phyloP scores from a whole-genome alignment of 2,329 filamentous ascomycete species.

The Bisporella sp. region DNA sequence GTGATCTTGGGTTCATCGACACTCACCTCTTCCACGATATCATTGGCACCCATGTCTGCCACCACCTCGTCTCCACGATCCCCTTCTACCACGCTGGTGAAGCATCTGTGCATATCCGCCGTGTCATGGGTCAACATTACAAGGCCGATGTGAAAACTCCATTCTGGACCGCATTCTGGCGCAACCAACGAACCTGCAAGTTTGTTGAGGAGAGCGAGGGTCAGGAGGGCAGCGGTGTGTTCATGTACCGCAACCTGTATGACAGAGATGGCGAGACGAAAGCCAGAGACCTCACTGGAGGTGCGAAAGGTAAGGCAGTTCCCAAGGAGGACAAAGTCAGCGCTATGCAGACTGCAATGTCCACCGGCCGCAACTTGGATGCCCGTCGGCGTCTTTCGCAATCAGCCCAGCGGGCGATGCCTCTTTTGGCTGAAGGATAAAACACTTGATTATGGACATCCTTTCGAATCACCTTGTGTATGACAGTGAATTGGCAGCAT shows the following conservation, averaged over 20 bases:
- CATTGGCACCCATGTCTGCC: slow-evolving; percentile 56
- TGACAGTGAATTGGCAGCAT: no score
- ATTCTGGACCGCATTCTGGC: slow-evolving; percentile 30
- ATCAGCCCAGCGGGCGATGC: slow-evolving; percentile 21
- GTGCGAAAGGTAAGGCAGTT: slow-evolving; percentile 6
- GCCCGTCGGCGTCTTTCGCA: slow-evolving; percentile 22
- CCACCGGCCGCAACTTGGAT: slow-evolving; percentile 18
- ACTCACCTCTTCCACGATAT: slow-evolving; percentile 61
- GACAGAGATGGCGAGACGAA: slow-evolving; percentile 20
- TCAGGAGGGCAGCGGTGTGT: slow-evolving; percentile 26
- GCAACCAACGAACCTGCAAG: slow-evolving; percentile 26
- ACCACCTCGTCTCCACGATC: slow-evolving; percentile 55
- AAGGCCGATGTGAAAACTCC: slow-evolving; percentile 32
- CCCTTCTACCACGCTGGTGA: slow-evolving; percentile 55
- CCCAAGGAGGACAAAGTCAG: slow-evolving; percentile 8
- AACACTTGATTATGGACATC: background rate
- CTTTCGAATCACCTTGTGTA: background rate
- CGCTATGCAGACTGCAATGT: slow-evolving; percentile 21
- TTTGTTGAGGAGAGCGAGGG: slow-evolving; percentile 29
- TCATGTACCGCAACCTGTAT: slow-evolving; percentile 26
- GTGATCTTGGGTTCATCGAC: slow-evolving; percentile 58
- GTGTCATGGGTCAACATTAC: slow-evolving; percentile 49
- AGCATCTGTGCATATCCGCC: slow-evolving; percentile 49
- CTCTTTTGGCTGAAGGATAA: slow-evolving; percentile 18
- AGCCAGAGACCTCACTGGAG: slow-evolving; percentile 12